Evolutionary conservation across 2,329 filamentous ascomycete genomes (phyloP).

Genomic region (Didymella glomerata): DNA sequence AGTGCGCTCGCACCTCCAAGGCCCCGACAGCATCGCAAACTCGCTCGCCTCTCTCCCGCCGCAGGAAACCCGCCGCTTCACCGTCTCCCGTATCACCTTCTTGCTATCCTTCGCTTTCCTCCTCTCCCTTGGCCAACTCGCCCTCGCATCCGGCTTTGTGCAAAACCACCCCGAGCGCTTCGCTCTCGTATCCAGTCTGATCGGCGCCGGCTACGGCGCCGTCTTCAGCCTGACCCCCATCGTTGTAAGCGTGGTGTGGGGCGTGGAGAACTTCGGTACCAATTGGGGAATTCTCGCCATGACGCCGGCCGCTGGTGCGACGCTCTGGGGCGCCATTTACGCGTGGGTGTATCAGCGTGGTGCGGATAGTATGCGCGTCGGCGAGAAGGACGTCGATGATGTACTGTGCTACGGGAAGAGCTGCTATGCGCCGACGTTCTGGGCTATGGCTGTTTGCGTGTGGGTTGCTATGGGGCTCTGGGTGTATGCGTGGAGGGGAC

Average conservation of each 20-base stretch:
- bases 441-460: constrained; percentile 83
- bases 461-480: constrained; percentile 79
- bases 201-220: constrained; percentile 92
- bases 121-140: constrained; percentile 75
- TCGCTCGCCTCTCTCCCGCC: constrained; percentile 50
- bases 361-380: constrained; percentile 55
- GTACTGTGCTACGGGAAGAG: constrained; percentile 79
- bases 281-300: constrained; percentile 97
- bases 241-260: constrained; percentile 97
- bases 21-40: constrained; percentile 54
- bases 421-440: constrained; percentile 85
- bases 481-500: constrained; percentile 82
- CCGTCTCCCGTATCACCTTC: constrained; percentile 80
- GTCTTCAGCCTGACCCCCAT: constrained; percentile 90
- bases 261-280: constrained; percentile 96
- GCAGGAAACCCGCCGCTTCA: constrained; percentile 52
- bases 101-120: constrained; percentile 77
- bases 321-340: constrained; percentile 91
- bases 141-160: constrained; percentile 77
- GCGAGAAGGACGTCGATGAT: constrained; percentile 49
- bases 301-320: constrained; percentile 85
- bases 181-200: constrained; percentile 82
- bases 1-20: constrained; percentile 66
- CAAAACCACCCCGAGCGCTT: constrained; percentile 81
- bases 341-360: constrained; percentile 78